phyloP scores from a whole-genome alignment of 495 filamentous ascomycete genomes.

The Niebla homalea region DNA sequence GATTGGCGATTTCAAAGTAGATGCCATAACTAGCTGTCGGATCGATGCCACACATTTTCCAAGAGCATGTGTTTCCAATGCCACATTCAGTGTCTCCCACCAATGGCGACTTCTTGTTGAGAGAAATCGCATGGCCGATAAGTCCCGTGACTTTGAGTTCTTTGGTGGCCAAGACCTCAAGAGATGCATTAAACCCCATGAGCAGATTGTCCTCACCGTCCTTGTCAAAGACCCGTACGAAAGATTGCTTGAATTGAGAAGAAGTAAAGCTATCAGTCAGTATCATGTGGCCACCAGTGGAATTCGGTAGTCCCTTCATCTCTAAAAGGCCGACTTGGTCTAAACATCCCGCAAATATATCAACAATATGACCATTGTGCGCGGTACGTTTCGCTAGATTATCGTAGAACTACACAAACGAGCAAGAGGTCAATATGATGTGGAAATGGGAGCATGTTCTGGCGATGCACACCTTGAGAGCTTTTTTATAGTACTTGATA shows the following conservation, averaged over 20 bases:
- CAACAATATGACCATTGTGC: conserved; percentile 93
- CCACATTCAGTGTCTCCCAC: conserved; percentile 98
- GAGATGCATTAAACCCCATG: conserved; percentile 96
- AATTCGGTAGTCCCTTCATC: conserved; percentile 97
- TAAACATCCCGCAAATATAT: conserved; percentile 95
- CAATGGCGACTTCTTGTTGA: conserved; percentile 95
- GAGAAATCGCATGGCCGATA: conserved; percentile 89
- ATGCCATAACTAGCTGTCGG: conserved; percentile 86
- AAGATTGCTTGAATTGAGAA: conserved; percentile 99
- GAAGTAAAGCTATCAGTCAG: conserved; percentile 98
- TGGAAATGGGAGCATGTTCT: conserved; percentile 9
- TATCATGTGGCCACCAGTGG: conserved; percentile 96
- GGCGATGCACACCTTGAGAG: conserved; percentile 56
- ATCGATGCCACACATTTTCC: conserved; percentile 99
- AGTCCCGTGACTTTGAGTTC: conserved; percentile 97
- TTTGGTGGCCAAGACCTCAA: conserved; percentile 95
- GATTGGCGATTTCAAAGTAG: conserved; percentile 95
- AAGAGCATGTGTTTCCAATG: conserved; percentile 97
- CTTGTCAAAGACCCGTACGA: conserved; percentile 94
- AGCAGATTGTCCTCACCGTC: conserved; percentile 85
- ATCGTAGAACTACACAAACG: conserved; percentile 73
- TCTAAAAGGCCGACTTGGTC: conserved; percentile 97
- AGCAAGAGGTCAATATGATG: conserved; percentile 10
- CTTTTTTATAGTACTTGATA: conserved; percentile 99
- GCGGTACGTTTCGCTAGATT: conserved; percentile 89